Evolutionary conservation across 179 eudicot genomes (phyloP), one percentile per base, ranked within the genome.

Genomic region (Vitellaria paradoxa): DNA sequence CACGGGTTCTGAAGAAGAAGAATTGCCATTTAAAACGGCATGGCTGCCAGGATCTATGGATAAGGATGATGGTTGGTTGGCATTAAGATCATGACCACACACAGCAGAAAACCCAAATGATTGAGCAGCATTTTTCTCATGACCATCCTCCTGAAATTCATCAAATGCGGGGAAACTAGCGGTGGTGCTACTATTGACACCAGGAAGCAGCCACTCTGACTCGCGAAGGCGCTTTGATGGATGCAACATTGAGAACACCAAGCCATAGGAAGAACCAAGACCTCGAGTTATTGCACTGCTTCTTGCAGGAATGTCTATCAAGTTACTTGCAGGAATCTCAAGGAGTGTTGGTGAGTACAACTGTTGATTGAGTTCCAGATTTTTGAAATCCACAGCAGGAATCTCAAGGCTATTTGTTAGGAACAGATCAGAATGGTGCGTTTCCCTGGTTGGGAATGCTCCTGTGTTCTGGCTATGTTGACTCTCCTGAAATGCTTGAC

Each of bases 221-320:
- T 82, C 87, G 67, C 92, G 84, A 65, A 83, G 77, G 21, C 93
- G 97, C 81, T 90, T 91, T 37, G 80, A 74, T 9, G 88, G 90
- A 71, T 87, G 86, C 72, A 87, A 15, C 40, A 78, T 42, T 24
- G 93, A 73, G 80, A 80, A 66, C 60, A 86, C 64, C 60, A 69
- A 77, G 45, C 65, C 59, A 26, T 74, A 76, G n/a, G 87, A 72
- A 46, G 84, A 72, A 64, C 77, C 72, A 42, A 81, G 67, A 59
- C 81, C 78, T 64, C 83, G 79, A 37, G 76, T 73, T 26, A 86
- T 79, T 72, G 12, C 9, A 30, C 37, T 30, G 55, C 55, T 50
- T 3, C 12, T 50, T 50, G 55, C 55, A 7, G 55, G 55, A 50
- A 50, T 12, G 12, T 50, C 55, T 1, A 50, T 8, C 55, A 50